Evolutionary conservation across 768 basidiomycete species (phyloP).

Genomic region (Pholiota conissans): DNA sequence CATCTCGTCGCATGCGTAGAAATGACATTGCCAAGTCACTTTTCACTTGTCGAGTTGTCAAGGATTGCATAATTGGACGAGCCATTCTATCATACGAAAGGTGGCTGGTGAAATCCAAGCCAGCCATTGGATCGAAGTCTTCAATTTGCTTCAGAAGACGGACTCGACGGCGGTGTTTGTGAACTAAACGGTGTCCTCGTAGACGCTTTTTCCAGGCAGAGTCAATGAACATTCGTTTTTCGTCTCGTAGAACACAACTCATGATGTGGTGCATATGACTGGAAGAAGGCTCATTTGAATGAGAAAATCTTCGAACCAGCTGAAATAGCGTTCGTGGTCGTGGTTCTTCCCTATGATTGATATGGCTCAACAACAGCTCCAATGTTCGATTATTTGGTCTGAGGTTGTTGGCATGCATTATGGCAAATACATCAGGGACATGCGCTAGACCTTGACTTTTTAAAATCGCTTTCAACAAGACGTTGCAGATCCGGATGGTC

Average conservation of each 20-base stretch:
- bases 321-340: conserved; percentile 48
- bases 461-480: conserved; percentile 53
- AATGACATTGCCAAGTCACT: conserved; percentile 59
- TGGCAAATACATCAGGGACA: conserved; percentile 44
- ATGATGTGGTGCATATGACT: conserved; percentile 59
- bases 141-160: conserved; percentile 18
- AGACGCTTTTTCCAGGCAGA: conserved; percentile 36
- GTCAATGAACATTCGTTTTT: conserved; percentile 45
- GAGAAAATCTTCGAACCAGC: conserved; percentile 45
- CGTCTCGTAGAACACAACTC: conserved; percentile 48
- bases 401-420: conserved; percentile 56
- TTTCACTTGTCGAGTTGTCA: conserved; percentile 47
- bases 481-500: conserved; percentile 58
- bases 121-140: conserved; percentile 50
- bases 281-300: conserved; percentile 48
- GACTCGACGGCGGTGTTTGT: background rate
- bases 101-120: conserved; percentile 36
- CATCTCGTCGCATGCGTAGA: conserved; percentile 65
- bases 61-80: conserved; percentile 43
- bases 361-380: conserved; percentile 53
- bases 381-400: conserved; percentile 54
- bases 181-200: conserved; percentile 29
- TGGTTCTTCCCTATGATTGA: conserved; percentile 42
- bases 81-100: conserved; percentile 20
- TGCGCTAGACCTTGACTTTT: conserved; percentile 47